These are phyloP conservation scores for Cystofilobasidium macerans DNA, from an alignment of 768 basidiomycete species.

Conservation along the genomic window DNA sequence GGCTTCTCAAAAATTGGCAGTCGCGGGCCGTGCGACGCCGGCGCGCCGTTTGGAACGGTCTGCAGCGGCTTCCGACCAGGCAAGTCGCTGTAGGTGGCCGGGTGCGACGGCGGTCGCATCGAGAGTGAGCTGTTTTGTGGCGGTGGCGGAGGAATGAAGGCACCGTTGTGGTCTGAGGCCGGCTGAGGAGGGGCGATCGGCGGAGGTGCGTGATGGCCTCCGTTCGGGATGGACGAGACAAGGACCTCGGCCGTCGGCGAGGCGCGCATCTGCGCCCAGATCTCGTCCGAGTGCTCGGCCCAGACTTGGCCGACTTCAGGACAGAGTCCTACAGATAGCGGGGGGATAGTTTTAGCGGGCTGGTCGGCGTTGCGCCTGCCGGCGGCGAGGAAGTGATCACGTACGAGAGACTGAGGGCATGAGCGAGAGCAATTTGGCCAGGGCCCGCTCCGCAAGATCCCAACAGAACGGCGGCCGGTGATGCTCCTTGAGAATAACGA, in stretches of 20 bases:
- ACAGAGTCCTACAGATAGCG: neutral
- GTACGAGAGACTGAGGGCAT: slow-evolving; percentile 16
- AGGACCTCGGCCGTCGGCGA: slow-evolving; percentile 2
- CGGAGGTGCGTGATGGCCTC: too few species aligned
- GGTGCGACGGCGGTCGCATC: neutral
- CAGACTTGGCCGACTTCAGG: slow-evolving; percentile 4
- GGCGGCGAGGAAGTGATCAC: neutral
- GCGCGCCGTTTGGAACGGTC: neutral
- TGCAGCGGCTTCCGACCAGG: neutral
- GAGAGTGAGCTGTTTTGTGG: neutral
- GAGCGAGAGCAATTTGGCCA: slow-evolving; percentile 19
- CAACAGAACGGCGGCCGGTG: slow-evolving; percentile 12
- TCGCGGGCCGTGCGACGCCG: neutral
- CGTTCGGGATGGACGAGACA: neutral
- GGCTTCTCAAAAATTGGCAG: neutral
- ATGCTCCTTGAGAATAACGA: slow-evolving; percentile 11
- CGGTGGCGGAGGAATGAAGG: neutral
- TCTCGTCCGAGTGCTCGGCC: slow-evolving; percentile 8
- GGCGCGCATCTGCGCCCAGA: slow-evolving; percentile 12
- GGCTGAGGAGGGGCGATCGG: too few species aligned
- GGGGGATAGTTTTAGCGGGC: too few species aligned
- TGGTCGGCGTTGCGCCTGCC: too few species aligned
- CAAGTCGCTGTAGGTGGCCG: neutral
- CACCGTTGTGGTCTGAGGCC: too few species aligned
- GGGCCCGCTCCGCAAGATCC: slow-evolving; percentile 19